Base-by-base conservation (phyloP, 2,329 filamentous ascomycete species). In the Clonostachys sp. region DNA sequence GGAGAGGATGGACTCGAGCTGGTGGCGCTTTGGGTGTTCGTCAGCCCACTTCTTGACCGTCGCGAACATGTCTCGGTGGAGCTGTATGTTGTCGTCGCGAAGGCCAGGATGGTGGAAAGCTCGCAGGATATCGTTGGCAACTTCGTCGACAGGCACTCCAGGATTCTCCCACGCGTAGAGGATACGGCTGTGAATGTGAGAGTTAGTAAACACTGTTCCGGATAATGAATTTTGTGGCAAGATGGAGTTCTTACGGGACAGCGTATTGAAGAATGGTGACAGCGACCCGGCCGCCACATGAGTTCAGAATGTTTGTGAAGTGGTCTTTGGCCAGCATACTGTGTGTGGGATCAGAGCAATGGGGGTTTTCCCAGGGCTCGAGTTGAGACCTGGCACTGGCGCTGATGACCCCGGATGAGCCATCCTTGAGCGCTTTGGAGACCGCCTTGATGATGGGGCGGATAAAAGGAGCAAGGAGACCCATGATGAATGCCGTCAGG, bases 81-180 rank as follows among this genome's bases (percentile, higher is more conserved):
- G 84, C 62, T 95, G 88, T 48, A 88, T 72, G 48, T 76, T 74
- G 47, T 87, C 83, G 56, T 94, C 80, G 20, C 92, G 85, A 33
- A 90, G 73, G 7, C 87, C 87, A 2, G 94, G 94, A 62, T 99
- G 94, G 64, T 99, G 94, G 71, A 97, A 95, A 12, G 89, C 84
- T 20, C 81, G 81, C 42, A 91, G 71, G 39, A 95, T 82, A 55
- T 97, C 92, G 52, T 89, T 75, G 52, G 91, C 75, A 1, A 97
- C 86, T 65, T 95, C 87, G 36, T 95, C 81, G 5, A 94, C 86
- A 1, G 89, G 82, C 1, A 96, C 84, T 41, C 86, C 83, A 4
- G 87, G 81, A 62, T 97, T 88, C 54, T 97, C 89, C 90, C 91
- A 97, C 5, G 91, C 92, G 61, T 92, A 95, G 17, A 99, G 76